Evolutionary conservation across 371 early-diverging fungal genomes (phyloP), one percentile per base, ranked within the genome.

Genomic region (Circinella umbellata): DNA sequence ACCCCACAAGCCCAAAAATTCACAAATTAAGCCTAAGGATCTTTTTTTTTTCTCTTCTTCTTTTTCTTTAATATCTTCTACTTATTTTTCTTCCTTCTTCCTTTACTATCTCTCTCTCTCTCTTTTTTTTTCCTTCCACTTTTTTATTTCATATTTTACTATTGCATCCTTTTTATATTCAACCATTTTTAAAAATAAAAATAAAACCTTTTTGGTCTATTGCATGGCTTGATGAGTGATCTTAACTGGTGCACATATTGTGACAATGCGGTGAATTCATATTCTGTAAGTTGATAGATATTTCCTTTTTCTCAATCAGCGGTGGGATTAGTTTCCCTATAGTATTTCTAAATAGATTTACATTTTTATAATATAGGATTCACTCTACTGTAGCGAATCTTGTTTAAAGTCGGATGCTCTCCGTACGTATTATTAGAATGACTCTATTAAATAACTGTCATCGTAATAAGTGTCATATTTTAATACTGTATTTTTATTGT

Each of bases 361-460:
- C 11, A 15, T 66, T 36, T 39, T 62, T 51, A 15, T 51, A 27
- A 51, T 53, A 10, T 66, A 77, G 77, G 74, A 77, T 62, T 74
- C 78, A 49, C 73, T 77, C n/a, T 77, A 77, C 38, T 77, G 78
- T 66, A 67, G 69, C 51, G 78, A 77, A 62, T 69, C 70, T 27
- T 77, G 78, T 59, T 48, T 77, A 4, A 67, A 71, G 17, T 63
- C 65, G 35, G 78, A 77, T 46, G 74, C 78, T 35, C 27, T 27
- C 2, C 27, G 27, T 27, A 27, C 27, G 27, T 27, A 27, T 27
- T 27, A 27, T 27, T 27, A 27, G 27, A 27, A 1, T 27, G 27
- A 1, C 27, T 27, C 27, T 2, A 27, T 27, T 27, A 27, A 27
- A 27, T 27, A 27, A 27, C 27, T 27, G 27, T 27, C 0, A 27